Base-by-base conservation (phyloP, 371 early-diverging fungal species). In the Mortierella sp. region DNA sequence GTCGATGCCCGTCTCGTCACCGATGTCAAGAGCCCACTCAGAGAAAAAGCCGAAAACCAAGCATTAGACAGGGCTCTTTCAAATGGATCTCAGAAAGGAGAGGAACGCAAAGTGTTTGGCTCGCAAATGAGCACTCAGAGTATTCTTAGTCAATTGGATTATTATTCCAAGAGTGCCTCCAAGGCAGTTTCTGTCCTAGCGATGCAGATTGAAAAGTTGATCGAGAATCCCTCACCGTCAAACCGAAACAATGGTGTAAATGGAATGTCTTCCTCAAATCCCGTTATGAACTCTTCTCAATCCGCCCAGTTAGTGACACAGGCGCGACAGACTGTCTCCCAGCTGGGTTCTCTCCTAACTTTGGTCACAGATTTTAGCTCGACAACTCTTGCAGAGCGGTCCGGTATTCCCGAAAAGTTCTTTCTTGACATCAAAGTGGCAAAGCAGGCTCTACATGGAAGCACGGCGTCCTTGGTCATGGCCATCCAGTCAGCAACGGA, bases 261-360 rank as follows among this genome's bases (percentile, higher is more conserved):
- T 28, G 72, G 75, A 8, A 24, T 61, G 33, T 59, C 74, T 0
- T 36, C 70, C 10, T 24, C 71, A 4, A 64, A 55, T 59, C 74
- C 80, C 15, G 63, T 79, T 22, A 79, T 79, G 80, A 79, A 74
- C 71, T 74, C 80, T n/a, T 70, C 76, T 24, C 83, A 83, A 58
- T 78, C 83, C 1, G 69, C 85, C n/a, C 85, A 84, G 67, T 40
- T 84, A 41, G 76, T 84, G 21, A 57, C 80, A 13, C 85, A 84
- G 28, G 77, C 81, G n/a, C 72, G 77, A 5, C 85, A 84, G 61
- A 80, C 83, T 52, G 74, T 84, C 53, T 83, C 83, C 4, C 83
- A 84, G 40, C 60, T 76, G 15, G 85, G 85, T 24, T 83, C 79
- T 7, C 67, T 84, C 24, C 61, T 84, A 67, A 76, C 83, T 19